Base-by-base conservation (phyloP, 306 rosid species). In the Cajanus cajan region DNA sequence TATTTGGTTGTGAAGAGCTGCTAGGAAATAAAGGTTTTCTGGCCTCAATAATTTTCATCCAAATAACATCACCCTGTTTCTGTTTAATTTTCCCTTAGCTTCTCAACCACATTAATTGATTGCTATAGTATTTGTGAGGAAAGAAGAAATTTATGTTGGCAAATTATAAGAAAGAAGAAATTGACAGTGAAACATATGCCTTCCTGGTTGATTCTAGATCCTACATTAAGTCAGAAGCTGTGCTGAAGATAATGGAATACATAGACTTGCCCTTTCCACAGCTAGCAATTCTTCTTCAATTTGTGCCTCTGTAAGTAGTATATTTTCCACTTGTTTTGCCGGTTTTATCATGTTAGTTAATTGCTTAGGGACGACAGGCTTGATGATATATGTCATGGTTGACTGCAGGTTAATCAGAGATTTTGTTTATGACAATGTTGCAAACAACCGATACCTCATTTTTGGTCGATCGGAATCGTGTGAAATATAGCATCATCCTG, bases 401-500 rank as follows among this genome's bases (percentile, higher is more conserved):
- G 43, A 6, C 31, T 87, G 90, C 94, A 92, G 97, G 76, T 92
- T 95, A 69, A 39, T 85, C 68, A 85, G 94, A 82, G 93, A 92
- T 73, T 87, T 92, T 61, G 87, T 61, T 22, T 95, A 95, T 68
- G 98, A 95, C 90, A 92, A 89, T 69, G 87, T 95, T 79, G 98
- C 98, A 57, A 86, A 92, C 87, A 95, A 92, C 54, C 97, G 98
- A n/a, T 92, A 95, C 83, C 57, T 43, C 4, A 34, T 92, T 74
- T 95, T 95, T 50, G 98, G 98, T 31, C 94, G 96, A 65, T 81
- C 98, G 2, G 98, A 95, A 66, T 88, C 98, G 14, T 92, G 96
- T 80, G 96, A 90, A 85, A 85, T 91, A 85, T 90, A 88, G 80
- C 70, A 43, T 44, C 70, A 34, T 65, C 24, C 40, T 48, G 71